Base-by-base conservation (phyloP, 805 yeast genomes). In the Nakazawaea ernobii region DNA sequence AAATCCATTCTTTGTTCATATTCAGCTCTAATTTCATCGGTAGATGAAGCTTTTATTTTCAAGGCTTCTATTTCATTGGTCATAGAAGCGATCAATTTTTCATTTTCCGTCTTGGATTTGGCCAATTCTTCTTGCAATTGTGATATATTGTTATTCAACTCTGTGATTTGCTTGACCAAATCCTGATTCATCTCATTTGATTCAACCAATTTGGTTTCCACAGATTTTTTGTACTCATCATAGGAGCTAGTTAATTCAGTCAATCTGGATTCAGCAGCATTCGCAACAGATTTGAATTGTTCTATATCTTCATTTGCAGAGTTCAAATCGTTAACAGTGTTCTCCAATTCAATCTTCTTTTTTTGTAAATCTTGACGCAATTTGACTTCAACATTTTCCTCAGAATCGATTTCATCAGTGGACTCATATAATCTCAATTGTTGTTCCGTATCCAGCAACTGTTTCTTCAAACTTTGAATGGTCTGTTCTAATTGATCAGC, bases 261-360 rank as follows among this genome's bases (percentile, higher is more conserved):
- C 35, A 87, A 68, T 5, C 90, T 80, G 45, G 75, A 77, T 57
- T 87, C 95, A 3, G 88, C 79, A 11, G 85, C 79, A 44, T 65
- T 64, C 0, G 90, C 81, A 36, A 87, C 72, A n/a, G 67, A 68
- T 48, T 81, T 77, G 59, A 82, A 77, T 53, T 84, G 82, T n/a
- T 71, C 71, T 8, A 77, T 73, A 55, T 75, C 80, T n/a, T 74
- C 68, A 53, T 77, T 76, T 0, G 87, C 78, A 13, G 75, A 66
- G 20, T 71, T 75, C 47, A 84, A 70, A 47, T 83, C 87, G 39
- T 71, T 68, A 45, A 73, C 69, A 8, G 83, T 67, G 48, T 69
- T 69, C 32, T 72, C 73, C 20, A 77, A 60, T 39, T 75, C 77
- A 11, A 63, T 55, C 42, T 59, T 63, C 2, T 36, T 35, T 14